phyloP scores from a whole-genome alignment of 2,329 filamentous ascomycete genomes.

The Colletotrichum echinochloae region DNA sequence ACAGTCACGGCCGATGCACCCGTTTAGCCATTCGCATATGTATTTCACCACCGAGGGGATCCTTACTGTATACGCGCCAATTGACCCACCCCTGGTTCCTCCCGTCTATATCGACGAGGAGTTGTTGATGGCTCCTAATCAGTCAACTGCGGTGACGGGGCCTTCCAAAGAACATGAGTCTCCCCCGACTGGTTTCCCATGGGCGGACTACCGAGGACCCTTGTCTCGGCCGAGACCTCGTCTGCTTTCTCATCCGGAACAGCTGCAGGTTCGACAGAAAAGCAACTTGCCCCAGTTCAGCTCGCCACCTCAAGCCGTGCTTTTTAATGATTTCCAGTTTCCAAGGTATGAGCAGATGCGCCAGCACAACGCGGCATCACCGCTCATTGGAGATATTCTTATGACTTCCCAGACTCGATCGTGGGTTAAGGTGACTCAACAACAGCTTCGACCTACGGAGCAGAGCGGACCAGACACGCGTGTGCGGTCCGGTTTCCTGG shows the following conservation, averaged over 20 bases:
- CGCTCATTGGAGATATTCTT: background rate
- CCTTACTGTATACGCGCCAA: slow-evolving; percentile 12
- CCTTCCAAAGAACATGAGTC: background rate
- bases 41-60: background rate
- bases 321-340: background rate
- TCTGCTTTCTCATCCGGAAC: background rate
- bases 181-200: too few species aligned
- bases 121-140: background rate
- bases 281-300: background rate
- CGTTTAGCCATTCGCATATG: background rate
- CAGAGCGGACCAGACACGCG: background rate
- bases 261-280: background rate
- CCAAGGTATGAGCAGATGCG: background rate
- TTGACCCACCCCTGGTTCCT: background rate
- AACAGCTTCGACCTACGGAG: background rate
- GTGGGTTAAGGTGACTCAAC: background rate
- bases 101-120: background rate
- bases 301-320: background rate
- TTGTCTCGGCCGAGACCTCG: background rate
- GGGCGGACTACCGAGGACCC: background rate
- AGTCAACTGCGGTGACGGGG: background rate
- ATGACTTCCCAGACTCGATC: background rate
- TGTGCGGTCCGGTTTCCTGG: background rate
- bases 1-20: background rate
- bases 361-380: background rate